Evolutionary conservation across 257 asterid genomes (phyloP), one percentile per base, ranked within the genome.

Genomic region (Solanum tacnaense): DNA sequence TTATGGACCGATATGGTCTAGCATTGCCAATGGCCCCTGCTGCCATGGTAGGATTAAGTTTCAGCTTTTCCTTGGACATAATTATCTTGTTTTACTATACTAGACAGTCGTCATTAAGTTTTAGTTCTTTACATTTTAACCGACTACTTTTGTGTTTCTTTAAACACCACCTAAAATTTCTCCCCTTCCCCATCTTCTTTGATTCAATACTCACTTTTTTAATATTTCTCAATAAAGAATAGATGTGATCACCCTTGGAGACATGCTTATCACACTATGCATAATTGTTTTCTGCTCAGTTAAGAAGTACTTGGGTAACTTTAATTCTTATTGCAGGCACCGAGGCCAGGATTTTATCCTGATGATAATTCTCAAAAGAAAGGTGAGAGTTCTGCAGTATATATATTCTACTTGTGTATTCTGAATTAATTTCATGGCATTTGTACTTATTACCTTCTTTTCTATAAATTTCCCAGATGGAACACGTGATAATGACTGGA

Each of bases 401-500:
- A 25, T 72, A 29, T 72, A 49, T 75, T 78, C 76, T 65, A n/a
- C 78, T 85, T 76, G 41, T 81, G 44, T 46, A 82, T 88, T 88
- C 9, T 86, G 62, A 35, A 82, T 44, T 58, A 5, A 27, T 76
- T 13, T 36, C 78, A 84, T 41, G 29, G 82, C 41, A 70, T 65
- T 35, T 83, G 74, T 87, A n/a, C 38, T 76, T 62, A 6, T 84
- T 35, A 88, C 60, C 31, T 46, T 71, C 72, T 35, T 86, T 85
- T 25, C 86, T 84, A 29, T 90, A 72, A 38, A 88, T 89, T 90
- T 10, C 58, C 70, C 88, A 96, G 99, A 93, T 90, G 99, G 94
- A 91, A 88, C 95, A 71, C 98, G 98, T 70, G 99, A 94, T 90
- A 94, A 93, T 88, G 98, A 96, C 89, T 96, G 99, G 99, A 90